These are phyloP conservation scores for Trichosporon sp. DNA, from an alignment of 1,284 basidiomycete species.

Conservation along the genomic window DNA sequence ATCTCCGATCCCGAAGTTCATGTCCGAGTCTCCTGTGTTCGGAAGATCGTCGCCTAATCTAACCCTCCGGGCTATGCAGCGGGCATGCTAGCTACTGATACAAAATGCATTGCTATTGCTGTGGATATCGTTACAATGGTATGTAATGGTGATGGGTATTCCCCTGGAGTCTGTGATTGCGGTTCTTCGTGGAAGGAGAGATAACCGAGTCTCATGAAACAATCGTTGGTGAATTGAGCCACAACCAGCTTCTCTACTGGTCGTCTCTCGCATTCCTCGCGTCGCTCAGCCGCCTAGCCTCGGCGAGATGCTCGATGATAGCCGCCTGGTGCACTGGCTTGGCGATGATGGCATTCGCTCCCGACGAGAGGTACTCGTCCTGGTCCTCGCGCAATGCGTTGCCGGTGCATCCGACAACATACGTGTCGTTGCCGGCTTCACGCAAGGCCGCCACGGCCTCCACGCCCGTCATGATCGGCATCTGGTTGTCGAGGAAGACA, in stretches of 20 bases:
- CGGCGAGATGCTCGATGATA: conserved; percentile 45
- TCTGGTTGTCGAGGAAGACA: conserved; percentile 44
- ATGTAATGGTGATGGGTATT: neutral
- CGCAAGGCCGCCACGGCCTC: conserved; percentile 70
- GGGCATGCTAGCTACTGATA: neutral
- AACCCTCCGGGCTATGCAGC: neutral
- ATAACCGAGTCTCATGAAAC: neutral
- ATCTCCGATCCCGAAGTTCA: neutral
- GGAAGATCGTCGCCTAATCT: neutral
- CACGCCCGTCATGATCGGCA: conserved; percentile 75
- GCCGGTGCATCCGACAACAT: conserved; percentile 69
- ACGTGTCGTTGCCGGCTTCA: conserved; percentile 67
- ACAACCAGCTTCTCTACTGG: neutral
- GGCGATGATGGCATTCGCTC: conserved; percentile 62
- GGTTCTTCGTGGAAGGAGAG: neutral
- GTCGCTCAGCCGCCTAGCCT: conserved; percentile 39
- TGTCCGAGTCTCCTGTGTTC: neutral
- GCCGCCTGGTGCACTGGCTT: conserved; percentile 53
- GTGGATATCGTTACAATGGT: neutral
- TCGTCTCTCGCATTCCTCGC: neutral
- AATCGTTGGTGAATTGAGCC: neutral
- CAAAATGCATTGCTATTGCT: conserved; percentile 4
- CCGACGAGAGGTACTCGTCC: conserved; percentile 73
- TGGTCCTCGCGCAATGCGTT: conserved; percentile 68
- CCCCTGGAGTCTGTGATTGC: neutral